phyloP scores from a whole-genome alignment of 768 basidiomycete species.

The Suillus bovinus region DNA sequence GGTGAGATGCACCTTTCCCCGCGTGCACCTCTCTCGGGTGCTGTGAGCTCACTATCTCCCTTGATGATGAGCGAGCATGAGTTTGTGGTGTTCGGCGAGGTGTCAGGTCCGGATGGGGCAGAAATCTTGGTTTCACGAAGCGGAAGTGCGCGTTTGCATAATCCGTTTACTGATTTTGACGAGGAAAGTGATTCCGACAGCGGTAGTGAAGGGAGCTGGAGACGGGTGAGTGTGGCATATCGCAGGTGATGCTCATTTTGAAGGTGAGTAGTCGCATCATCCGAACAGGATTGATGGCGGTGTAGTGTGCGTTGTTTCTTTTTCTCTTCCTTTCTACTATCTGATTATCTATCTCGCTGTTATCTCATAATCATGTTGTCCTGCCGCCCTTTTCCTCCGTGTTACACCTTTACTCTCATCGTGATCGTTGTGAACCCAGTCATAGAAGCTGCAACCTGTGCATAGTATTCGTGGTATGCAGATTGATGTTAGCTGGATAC shows the following conservation, averaged over 20 bases:
- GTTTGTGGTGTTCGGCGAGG: not conserved
- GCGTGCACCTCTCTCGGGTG: not conserved
- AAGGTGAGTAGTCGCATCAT: not conserved
- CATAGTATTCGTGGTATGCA: not conserved
- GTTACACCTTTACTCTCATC: too few species aligned
- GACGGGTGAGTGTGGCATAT: not conserved
- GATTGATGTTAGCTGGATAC: not conserved
- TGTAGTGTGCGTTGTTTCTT: not conserved
- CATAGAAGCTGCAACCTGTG: not conserved
- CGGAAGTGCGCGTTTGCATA: not conserved
- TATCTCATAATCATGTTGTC: not conserved
- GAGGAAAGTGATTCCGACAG: not conserved
- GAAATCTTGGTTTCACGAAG: not conserved
- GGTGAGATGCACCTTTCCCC: not conserved
- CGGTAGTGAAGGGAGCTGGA: conserved; percentile 3
- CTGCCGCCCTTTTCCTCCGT: not conserved
- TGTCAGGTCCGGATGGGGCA: not conserved
- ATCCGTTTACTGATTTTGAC: not conserved
- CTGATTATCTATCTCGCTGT: not conserved
- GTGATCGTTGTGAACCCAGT: not conserved
- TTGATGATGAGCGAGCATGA: not conserved
- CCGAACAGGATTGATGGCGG: not conserved
- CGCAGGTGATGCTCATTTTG: not conserved
- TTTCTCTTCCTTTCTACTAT: not conserved
- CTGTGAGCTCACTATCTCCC: not conserved